Evolutionary conservation across 176 grass and related monocot species (phyloP), one percentile per base, ranked within the genome.

Genomic region (Musa acuminata): DNA sequence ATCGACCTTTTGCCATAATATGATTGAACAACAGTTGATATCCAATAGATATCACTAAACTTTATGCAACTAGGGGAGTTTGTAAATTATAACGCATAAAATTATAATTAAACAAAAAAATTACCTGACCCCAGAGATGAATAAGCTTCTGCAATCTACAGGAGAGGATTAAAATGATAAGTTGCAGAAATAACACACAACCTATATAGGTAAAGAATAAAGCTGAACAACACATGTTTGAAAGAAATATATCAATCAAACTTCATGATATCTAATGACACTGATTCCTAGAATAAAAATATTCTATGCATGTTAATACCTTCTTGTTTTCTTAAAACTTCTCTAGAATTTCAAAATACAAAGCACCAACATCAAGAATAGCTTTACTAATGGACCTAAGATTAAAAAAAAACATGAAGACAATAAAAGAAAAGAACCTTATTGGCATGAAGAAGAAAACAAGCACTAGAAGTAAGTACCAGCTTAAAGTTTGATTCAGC

Each of bases 141-240:
- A 83, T 92, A 96, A 66, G 92, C 92, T 83, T 96, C 89, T 17
- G 87, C 73, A 73, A 96, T 82, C 92, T 96, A 82, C 82, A 84
- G 49, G 69, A 51, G 11, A 62, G 7, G 58, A 21, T 62, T 8
- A 8, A 82, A 77, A 69, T 14, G 55, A 55, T 53, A 48, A 55
- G 13, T 12, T 10, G 50, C 81, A 27, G 55, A 64, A 23, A 26
- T 57, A 27, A 50, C 29, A 71, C 4, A 19, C 12, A 23, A 67
- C 13, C 24, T 29, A 29, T 29, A 69, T 43, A 80, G 27, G 52
- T 51, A 9, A 0, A 77, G 20, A 8, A 73, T 51, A 73, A 52
- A 73, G 10, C n/a, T 24, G 35, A 43, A 43, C 35, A n/a, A 72
- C n/a, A n/a, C 3, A 9, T 22, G n/a, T 62, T 62, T 22, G 58